Conservation (phyloP, 106 monocot genomes). For the Gastrodia elata region DNA sequence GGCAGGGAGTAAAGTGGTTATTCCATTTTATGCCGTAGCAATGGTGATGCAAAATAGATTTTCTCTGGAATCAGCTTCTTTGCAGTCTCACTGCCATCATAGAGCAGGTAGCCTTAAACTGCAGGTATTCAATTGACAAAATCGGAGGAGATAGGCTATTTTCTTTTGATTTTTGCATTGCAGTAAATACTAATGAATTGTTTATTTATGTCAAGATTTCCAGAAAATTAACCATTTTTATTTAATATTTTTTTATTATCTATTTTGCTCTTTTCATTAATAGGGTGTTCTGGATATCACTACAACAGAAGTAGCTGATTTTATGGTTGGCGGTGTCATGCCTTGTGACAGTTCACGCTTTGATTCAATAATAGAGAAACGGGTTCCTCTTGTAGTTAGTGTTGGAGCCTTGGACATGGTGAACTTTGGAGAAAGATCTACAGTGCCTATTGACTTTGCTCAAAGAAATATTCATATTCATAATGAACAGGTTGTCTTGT, state of each 20-base stretch:
- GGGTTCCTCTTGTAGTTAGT: slow-evolving; percentile 78
- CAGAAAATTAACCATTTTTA: background rate
- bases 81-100: background rate
- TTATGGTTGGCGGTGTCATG: slow-evolving; percentile 90
- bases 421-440: slow-evolving; percentile 78
- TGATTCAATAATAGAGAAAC: slow-evolving; percentile 75
- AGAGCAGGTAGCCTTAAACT: background rate
- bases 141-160: background rate
- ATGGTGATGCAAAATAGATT: background rate
- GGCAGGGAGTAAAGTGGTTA: background rate
- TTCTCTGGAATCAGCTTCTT: background rate
- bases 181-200: background rate
- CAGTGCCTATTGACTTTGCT: slow-evolving; percentile 59
- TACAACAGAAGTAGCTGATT: slow-evolving; percentile 94
- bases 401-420: slow-evolving; percentile 96
- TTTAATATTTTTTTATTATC: background rate
- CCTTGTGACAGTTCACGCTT: slow-evolving; percentile 75
- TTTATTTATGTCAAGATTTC: background rate
- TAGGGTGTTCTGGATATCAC: slow-evolving; percentile 94
- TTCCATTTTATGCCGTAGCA: background rate
- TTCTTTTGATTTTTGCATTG: background rate
- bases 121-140: background rate
- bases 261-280: background rate
- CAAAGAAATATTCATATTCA: slow-evolving; percentile 73
- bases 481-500: slow-evolving; percentile 68